Conservation (phyloP, 257 asterid genomes). For the Eustoma russellianum region DNA sequence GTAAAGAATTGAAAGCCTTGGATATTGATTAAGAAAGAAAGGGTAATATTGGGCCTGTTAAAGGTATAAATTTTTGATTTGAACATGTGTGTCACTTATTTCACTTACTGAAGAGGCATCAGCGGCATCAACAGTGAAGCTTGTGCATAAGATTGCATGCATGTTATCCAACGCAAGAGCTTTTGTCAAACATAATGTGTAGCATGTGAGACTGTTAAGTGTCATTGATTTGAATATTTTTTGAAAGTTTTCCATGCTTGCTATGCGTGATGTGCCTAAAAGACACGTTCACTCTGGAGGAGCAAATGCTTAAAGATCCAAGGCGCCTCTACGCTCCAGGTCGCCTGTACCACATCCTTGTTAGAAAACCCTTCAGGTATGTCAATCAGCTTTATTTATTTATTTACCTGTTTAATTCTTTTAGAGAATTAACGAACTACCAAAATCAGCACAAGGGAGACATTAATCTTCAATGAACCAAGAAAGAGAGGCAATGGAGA, state of each 20-base stretch:
- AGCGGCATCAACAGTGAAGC: too few species aligned
- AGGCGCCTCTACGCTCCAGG: slow-evolving; percentile 97
- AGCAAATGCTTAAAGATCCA: slow-evolving; percentile 90
- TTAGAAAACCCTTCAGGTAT: slow-evolving; percentile 91
- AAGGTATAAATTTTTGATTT: too few species aligned
- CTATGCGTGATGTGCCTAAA: slow-evolving; percentile 87
- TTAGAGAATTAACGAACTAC: too few species aligned
- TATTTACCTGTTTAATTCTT: too few species aligned
- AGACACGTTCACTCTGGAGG: slow-evolving; percentile 89
- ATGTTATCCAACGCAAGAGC: neutral
- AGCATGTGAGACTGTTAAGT: neutral
- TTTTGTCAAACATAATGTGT: neutral
- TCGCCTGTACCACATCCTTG: slow-evolving; percentile 91
- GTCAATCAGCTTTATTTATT: neutral
- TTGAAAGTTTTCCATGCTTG: slow-evolving; percentile 88
- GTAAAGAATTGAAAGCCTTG: too few species aligned
- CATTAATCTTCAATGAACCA: too few species aligned
- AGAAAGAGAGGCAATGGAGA: too few species aligned
- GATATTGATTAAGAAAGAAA: too few species aligned
- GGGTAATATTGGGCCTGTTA: too few species aligned
- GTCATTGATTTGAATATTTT: slow-evolving; percentile 6
- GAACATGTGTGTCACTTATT: too few species aligned
- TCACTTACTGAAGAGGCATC: neutral
- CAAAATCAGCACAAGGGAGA: too few species aligned
- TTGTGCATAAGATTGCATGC: neutral